Conservation (phyloP, 148 eudicot genomes). For the Chenopodium quinoa region DNA sequence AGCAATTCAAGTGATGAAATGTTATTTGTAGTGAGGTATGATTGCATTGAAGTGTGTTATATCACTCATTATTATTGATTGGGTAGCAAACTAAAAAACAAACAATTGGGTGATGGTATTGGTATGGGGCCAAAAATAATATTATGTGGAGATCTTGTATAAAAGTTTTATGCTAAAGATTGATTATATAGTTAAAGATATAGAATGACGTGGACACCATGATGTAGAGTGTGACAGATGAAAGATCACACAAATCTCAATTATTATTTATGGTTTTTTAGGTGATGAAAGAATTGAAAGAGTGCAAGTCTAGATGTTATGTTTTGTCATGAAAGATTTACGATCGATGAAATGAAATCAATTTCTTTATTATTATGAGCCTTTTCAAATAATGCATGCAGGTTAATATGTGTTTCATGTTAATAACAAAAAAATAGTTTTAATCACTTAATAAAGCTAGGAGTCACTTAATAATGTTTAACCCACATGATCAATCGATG, state of each 20-base stretch:
- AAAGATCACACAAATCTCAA: neutral
- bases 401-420: too few species aligned
- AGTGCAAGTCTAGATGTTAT: too few species aligned
- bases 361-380: too few species aligned
- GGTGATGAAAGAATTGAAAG: neutral
- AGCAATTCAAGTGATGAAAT: conserved; percentile 7
- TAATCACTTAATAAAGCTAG: too few species aligned
- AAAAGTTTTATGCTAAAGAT: conserved; percentile 9
- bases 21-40: neutral
- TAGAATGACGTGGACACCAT: conserved; percentile 5
- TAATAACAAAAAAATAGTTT: too few species aligned
- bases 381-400: too few species aligned
- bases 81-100: conserved; percentile 1
- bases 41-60: neutral
- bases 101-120: neutral
- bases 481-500: too few species aligned
- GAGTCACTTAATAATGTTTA: too few species aligned
- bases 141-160: neutral
- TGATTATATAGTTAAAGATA: neutral
- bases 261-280: neutral
- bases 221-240: neutral
- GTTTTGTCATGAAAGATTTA: too few species aligned
- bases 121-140: neutral
- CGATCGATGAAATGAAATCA: too few species aligned
- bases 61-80: neutral